Percentiles rank a stretch among this genome's conserved stretches.
phyloP scores from a whole-genome alignment of 2,329 filamentous ascomycete genomes.

The Aspergillus thermomutatus region DNA sequence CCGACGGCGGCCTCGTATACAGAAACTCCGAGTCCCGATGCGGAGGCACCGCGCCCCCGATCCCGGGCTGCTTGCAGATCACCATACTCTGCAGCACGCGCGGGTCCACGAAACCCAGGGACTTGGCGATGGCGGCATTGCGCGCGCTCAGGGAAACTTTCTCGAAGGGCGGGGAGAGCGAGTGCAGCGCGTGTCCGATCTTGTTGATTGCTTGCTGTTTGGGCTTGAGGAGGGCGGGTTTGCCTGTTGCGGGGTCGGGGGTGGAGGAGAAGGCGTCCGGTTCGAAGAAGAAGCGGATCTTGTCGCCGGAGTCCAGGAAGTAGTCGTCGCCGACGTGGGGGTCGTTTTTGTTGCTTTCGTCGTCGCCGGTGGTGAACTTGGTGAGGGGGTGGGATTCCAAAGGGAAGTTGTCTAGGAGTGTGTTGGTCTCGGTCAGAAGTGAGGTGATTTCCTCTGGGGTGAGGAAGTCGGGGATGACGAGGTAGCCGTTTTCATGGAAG shows the following conservation, averaged over 20 bases:
- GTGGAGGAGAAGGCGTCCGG: constrained; percentile 71
- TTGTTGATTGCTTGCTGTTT: constrained; percentile 87
- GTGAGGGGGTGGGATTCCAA: constrained; percentile 88
- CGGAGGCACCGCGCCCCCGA: constrained; percentile 83
- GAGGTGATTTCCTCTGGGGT: constrained; percentile 60
- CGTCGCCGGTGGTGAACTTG: constrained; percentile 81
- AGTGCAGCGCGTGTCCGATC: constrained; percentile 76
- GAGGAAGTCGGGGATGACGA: constrained; percentile 78
- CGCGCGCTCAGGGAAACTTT: constrained; percentile 42
- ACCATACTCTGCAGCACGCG: constrained; percentile 89
- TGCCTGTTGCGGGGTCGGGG: constrained; percentile 40
- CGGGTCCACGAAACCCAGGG: constrained; percentile 72
- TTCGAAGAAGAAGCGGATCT: constrained; percentile 96
- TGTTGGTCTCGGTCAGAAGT: constrained; percentile 71
- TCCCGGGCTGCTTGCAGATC: constrained; percentile 97
- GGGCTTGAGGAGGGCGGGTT: constrained; percentile 67
- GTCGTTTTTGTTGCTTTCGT: constrained; percentile 49
- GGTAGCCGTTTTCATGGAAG: constrained; percentile 83
- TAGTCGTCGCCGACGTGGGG: constrained; percentile 90
- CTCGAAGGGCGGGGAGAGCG: constrained; percentile 64
- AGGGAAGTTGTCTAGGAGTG: constrained; percentile 70
- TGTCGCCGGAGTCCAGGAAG: constrained; percentile 85
- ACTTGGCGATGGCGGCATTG: constrained; percentile 64
- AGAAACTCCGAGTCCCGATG: constrained; percentile 93
- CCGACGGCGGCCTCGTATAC: constrained; percentile 83